Evolutionary conservation across 179 eudicot genomes (phyloP).

Genomic region (Sideroxylon spinosum): DNA sequence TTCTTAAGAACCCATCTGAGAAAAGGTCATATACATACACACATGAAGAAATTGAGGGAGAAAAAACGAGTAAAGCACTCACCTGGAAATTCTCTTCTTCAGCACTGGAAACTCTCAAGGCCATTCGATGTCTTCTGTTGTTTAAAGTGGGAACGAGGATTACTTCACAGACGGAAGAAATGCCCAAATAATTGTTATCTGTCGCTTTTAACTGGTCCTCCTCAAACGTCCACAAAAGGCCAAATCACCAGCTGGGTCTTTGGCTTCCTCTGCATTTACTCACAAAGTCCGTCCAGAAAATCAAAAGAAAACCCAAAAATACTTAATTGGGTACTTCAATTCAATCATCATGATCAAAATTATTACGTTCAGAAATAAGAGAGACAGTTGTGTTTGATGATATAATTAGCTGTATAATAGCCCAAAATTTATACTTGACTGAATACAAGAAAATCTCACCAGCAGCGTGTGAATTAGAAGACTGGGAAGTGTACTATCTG

Average conservation of each 20-base stretch:
- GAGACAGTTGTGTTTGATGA: not conserved
- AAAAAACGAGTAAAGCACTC: not conserved
- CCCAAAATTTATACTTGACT: not conserved
- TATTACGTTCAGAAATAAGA: not conserved
- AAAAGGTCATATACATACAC: not conserved
- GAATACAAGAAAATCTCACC: not conserved
- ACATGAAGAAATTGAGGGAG: not conserved
- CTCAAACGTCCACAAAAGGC: not conserved
- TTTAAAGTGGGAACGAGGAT: not conserved
- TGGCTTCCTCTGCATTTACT: conserved; percentile 6
- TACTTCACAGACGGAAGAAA: not conserved
- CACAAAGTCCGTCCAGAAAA: not conserved
- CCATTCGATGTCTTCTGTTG: not conserved
- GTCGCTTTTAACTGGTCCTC: not conserved
- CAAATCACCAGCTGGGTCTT: conserved; percentile 5
- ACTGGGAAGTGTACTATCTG: not conserved
- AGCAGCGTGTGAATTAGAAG: not conserved
- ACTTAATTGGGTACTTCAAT: not conserved
- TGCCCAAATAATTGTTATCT: too few relatives aligned
- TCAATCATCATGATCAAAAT: not conserved
- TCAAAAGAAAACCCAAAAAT: not conserved
- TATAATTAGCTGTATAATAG: not conserved
- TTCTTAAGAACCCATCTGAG: not conserved
- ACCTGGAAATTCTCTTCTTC: not conserved
- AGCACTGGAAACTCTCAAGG: too few relatives aligned